Conservation (phyloP, 352 stramenopile species). For the Phytophthora colocasiae region DNA sequence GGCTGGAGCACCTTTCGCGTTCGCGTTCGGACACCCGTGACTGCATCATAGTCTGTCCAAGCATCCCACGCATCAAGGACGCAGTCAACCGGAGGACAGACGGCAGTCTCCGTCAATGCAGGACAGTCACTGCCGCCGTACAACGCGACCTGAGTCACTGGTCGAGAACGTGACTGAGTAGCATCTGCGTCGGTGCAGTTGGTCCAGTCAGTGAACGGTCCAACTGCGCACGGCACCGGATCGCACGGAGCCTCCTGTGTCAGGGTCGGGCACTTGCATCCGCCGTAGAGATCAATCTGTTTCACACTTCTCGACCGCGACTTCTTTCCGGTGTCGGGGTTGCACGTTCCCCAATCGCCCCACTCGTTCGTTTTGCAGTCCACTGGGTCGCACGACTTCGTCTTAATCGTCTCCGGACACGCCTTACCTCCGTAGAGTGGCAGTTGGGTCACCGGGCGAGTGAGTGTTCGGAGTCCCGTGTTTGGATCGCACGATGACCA, state of each 20-base stretch:
- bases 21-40: slow-evolving; percentile 44
- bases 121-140: slow-evolving; percentile 50
- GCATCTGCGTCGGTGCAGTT: slow-evolving; percentile 54
- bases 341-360: slow-evolving; percentile 37
- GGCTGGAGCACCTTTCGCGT: slow-evolving; percentile 36
- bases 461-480: slow-evolving; percentile 42
- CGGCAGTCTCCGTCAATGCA: slow-evolving; percentile 28
- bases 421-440: slow-evolving; percentile 46
- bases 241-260: slow-evolving; percentile 50
- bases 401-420: slow-evolving; percentile 42
- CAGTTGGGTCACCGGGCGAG: slow-evolving; percentile 41
- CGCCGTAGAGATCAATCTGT: slow-evolving; percentile 59
- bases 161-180: slow-evolving; percentile 37
- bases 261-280: slow-evolving; percentile 53
- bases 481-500: slow-evolving; percentile 47
- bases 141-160: slow-evolving; percentile 38
- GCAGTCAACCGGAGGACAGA: slow-evolving; percentile 57
- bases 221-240: slow-evolving; percentile 48
- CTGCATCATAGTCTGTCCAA: slow-evolving; percentile 52
- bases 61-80: slow-evolving; percentile 43
- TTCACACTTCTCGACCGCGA: slow-evolving; percentile 44
- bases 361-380: slow-evolving; percentile 56
- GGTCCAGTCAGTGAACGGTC: slow-evolving; percentile 55
- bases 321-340: slow-evolving; percentile 41
- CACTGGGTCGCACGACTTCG: slow-evolving; percentile 56